Percentiles rank a stretch among this genome's conserved stretches.
These are phyloP conservation scores for Aspergillus mulundensis DNA, from an alignment of 495 filamentous ascomycete genomes.

Conservation along the genomic window DNA sequence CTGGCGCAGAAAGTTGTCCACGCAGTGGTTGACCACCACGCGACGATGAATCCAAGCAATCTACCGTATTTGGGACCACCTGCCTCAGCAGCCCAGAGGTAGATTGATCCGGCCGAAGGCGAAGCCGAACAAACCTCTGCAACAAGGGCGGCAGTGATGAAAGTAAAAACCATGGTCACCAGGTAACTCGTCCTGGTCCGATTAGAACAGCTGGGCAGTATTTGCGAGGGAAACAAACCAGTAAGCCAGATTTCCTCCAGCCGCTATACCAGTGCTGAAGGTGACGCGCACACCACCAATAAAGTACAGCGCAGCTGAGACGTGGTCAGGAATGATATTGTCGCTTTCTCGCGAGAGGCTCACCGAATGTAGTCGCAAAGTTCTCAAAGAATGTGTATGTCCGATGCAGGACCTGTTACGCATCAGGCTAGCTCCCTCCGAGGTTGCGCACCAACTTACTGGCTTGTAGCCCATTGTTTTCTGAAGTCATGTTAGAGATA, in stretches of 20 bases:
- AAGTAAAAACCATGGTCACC: constrained; percentile 52
- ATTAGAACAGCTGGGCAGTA: neutral
- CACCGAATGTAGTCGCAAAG: constrained; percentile 54
- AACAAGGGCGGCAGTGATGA: constrained; percentile 54
- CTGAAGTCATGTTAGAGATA: constrained; percentile 26
- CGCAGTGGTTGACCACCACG: constrained; percentile 58
- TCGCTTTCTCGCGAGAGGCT: neutral
- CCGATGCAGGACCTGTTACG: constrained; percentile 41
- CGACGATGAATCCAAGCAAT: constrained; percentile 52
- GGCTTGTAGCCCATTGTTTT: constrained; percentile 48
- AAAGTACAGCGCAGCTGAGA: constrained; percentile 51
- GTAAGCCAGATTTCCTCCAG: constrained; percentile 52
- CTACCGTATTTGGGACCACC: constrained; percentile 50
- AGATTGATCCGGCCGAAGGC: constrained; percentile 54
- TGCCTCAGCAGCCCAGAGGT: constrained; percentile 55
- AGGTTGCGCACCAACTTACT: constrained; percentile 24
- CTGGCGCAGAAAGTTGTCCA: constrained; percentile 57
- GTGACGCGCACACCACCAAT: constrained; percentile 54
- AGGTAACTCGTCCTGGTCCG: constrained; percentile 49
- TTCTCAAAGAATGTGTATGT: constrained; percentile 50
- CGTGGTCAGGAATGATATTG: neutral
- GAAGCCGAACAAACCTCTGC: constrained; percentile 55
- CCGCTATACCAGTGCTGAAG: constrained; percentile 54
- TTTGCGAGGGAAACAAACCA: constrained; percentile 28
- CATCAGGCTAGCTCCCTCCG: constrained; percentile 9